These are phyloP conservation scores for Aspergillus nomiae DNA, from an alignment of 2,329 filamentous ascomycete species.

Conservation along the genomic window DNA sequence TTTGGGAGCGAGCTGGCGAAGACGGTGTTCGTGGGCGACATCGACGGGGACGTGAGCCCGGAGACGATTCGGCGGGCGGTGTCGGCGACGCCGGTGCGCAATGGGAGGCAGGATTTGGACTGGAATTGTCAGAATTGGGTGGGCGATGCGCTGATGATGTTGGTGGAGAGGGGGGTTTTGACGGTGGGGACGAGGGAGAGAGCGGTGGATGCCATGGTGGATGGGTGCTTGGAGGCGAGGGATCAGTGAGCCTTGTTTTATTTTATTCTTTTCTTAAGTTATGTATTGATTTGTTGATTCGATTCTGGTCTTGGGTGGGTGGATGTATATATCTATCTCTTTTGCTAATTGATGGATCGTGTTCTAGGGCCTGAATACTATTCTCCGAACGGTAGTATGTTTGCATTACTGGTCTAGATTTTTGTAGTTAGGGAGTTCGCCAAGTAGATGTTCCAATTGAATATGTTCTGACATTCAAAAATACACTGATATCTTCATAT, in stretches of 20 bases:
- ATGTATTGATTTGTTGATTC: background rate
- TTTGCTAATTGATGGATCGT: background rate
- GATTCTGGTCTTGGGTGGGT: background rate
- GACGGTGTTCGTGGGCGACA: constrained; percentile 19
- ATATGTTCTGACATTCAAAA: background rate
- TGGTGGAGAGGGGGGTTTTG: constrained; percentile 26
- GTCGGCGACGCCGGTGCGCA: constrained; percentile 24
- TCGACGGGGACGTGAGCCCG: constrained; percentile 12
- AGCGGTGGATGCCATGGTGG: constrained; percentile 31
- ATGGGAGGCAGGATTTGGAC: constrained; percentile 25
- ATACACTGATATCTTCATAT: constrained; percentile 2
- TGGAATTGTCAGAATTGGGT: constrained; percentile 40
- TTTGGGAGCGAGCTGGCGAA: constrained; percentile 16
- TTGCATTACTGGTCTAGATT: background rate
- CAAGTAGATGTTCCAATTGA: constrained; percentile 1
- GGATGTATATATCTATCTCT: background rate
- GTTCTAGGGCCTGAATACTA: background rate
- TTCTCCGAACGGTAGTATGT: background rate
- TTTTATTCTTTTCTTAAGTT: background rate
- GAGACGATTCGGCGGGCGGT: constrained; percentile 22
- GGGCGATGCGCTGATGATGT: constrained; percentile 26
- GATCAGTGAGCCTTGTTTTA: constrained; percentile 15
- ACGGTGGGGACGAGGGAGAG: constrained; percentile 16
- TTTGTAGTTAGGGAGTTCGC: background rate
- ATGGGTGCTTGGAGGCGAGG: constrained; percentile 29